These are phyloP conservation scores for Hamigera avellanea DNA, from an alignment of 495 filamentous ascomycete species.

Conservation along the genomic window DNA sequence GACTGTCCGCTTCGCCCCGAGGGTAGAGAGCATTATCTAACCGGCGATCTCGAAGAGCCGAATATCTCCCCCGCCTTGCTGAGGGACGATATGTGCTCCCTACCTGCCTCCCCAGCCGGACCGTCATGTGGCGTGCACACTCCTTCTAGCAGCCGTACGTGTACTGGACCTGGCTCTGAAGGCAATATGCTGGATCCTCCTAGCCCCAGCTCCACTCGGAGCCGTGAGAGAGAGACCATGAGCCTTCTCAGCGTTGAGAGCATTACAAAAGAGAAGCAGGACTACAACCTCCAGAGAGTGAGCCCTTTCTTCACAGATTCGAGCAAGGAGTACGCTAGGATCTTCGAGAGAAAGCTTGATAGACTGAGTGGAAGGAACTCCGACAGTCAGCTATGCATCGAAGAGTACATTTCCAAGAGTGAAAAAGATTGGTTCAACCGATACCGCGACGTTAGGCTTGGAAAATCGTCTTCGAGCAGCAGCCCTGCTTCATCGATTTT, in stretches of 20 bases:
- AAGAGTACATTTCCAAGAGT: constrained; percentile 43
- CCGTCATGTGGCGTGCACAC: too few relatives aligned
- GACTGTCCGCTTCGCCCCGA: too few relatives aligned
- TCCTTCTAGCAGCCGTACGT: constrained; percentile 12
- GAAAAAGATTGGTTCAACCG: constrained; percentile 52
- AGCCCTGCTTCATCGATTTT: constrained; percentile 13
- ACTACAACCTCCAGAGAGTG: constrained; percentile 49
- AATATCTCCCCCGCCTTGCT: too few relatives aligned
- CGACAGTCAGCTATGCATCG: constrained; percentile 44
- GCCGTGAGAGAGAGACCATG: constrained; percentile 7
- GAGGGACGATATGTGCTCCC: too few relatives aligned
- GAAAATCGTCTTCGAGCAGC: constrained; percentile 9
- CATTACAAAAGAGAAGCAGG: constrained; percentile 38
- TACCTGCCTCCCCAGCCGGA: too few relatives aligned
- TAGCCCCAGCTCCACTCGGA: too few relatives aligned
- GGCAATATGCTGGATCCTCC: constrained; percentile 29
- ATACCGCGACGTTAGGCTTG: constrained; percentile 38
- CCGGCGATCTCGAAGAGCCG: too few relatives aligned
- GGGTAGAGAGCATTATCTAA: too few relatives aligned
- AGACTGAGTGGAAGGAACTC: constrained; percentile 39
- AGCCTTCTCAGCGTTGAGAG: constrained; percentile 34
- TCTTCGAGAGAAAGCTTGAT: constrained; percentile 41
- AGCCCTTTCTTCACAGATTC: constrained; percentile 53
- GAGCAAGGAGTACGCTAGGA: constrained; percentile 39
- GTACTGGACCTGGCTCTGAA: constrained; percentile 34